Evolutionary conservation across 73 alveolate species (phyloP), one percentile per base, ranked within the genome.

Genomic region (Tetrahymena elliotti): DNA sequence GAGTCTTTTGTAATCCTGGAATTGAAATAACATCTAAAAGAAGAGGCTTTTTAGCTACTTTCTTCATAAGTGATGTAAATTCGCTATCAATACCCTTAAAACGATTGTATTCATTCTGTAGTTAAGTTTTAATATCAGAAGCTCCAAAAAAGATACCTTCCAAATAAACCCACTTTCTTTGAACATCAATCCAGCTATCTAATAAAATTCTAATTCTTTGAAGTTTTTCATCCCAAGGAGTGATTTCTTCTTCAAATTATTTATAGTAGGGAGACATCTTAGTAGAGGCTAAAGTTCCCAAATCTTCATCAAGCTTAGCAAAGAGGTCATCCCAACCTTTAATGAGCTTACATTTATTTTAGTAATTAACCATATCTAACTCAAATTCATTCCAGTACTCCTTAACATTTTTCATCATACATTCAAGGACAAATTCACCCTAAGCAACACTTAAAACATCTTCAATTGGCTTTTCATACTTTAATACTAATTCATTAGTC

Each of bases 61-160:
- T 99, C 98, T 99, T 99, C 99, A 99, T 99, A 15, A 99, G 96
- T 22, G 98, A 96, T 24, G 99, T 98, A 93, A 99, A 99, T 95
- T 99, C 99, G 35, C 94, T 94, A 96, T 99, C 99, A 84, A 99
- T 99, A 39, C 99, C 97, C 97, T 98, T 99, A 97, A 99, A 99
- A 93, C 98, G 98, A 92, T 97, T 95, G 96, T 97, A 99, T 96
- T 99, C 99, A 92, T 99, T 98, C n/a, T 99, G 97, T 35, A 99
- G 98, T 97, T 98, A 98, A 96, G 98, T 98, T 98, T 99, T 99
- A 24, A 99, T 99, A 96, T 99, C 99, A 1, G 99, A 99, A 10
- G 99, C 95, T 31, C 99, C 99, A 94, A 98, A 99, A 98, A 99
- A 99, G 92, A 99, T 99, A 22, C 99, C 99, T 98, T 99, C 99